A percentile compares a stretch with the other conserved stretches of the same genome.
phyloP scores from a whole-genome alignment of 345 rosid genomes.

The Ricinus communis region DNA sequence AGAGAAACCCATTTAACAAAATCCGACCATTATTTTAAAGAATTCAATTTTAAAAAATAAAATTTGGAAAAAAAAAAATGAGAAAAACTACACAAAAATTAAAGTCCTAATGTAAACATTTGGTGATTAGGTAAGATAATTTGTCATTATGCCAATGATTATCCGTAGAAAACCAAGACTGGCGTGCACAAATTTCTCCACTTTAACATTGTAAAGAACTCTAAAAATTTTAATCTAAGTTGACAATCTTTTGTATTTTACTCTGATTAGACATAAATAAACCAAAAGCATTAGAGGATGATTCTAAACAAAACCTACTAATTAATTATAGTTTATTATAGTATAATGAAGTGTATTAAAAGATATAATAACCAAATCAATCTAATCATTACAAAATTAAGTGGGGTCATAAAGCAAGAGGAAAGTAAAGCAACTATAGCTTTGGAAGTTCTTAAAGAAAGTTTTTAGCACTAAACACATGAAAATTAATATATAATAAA shows the following conservation, averaged over 20 bases:
- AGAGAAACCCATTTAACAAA: no score
- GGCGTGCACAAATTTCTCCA: conserved; percentile 25
- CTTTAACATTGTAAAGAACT: conserved; percentile 16
- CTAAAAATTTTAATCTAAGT: background rate
- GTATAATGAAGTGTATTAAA: conserved; percentile 9
- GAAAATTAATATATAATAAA: background rate
- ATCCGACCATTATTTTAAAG: no score
- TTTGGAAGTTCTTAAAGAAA: conserved; percentile 27
- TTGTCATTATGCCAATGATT: conserved; percentile 17
- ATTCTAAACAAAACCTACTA: conserved; percentile 15
- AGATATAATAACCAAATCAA: conserved; percentile 15
- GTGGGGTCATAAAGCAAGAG: conserved; percentile 28
- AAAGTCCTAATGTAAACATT: background rate
- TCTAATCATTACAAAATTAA: conserved; percentile 27
- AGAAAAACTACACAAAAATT: background rate
- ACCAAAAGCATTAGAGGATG: conserved; percentile 27
- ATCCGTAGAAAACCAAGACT: background rate
- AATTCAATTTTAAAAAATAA: background rate
- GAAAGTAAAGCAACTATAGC: conserved; percentile 22
- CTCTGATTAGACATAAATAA: conserved; percentile 28
- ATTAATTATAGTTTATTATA: background rate
- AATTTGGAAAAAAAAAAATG: background rate
- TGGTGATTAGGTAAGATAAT: background rate
- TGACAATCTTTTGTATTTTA: conserved; percentile 17
- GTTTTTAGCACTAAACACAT: conserved; percentile 12